Evolutionary conservation across 306 rosid species (phyloP).

Genomic region (peach (Prunus persica)): Prunus_persica_NCBIv2 NC_034010.1:25987001-25987500

Average conservation of each 20-base stretch:
- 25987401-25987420: slow-evolving; percentile 2
- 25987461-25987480: slow-evolving; percentile 19
- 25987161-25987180: slow-evolving; percentile 59
- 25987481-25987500: neutral
- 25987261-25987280: slow-evolving; percentile 23
- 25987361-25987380: slow-evolving; percentile 56
- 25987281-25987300: slow-evolving; percentile 5
- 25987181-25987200: slow-evolving; percentile 37
- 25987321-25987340: slow-evolving; percentile 64
- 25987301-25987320: slow-evolving; percentile 63
- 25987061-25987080: slow-evolving; percentile 21
- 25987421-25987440: slow-evolving; percentile 9
- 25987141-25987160: slow-evolving; percentile 45
- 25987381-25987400: slow-evolving; percentile 56
- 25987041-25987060: slow-evolving; percentile 55
- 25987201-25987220: slow-evolving; percentile 47
- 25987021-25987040: no score
- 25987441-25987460: slow-evolving; percentile 28
- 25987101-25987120: neutral
- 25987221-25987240: neutral
- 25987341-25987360: slow-evolving; percentile 83
- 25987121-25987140: neutral
- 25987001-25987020: no score
- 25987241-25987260: slow-evolving; percentile 41
- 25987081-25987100: slow-evolving; percentile 9